These are phyloP conservation scores for Colletotrichum sp. DNA, from an alignment of 2,329 filamentous ascomycete genomes.

Conservation along the genomic window DNA sequence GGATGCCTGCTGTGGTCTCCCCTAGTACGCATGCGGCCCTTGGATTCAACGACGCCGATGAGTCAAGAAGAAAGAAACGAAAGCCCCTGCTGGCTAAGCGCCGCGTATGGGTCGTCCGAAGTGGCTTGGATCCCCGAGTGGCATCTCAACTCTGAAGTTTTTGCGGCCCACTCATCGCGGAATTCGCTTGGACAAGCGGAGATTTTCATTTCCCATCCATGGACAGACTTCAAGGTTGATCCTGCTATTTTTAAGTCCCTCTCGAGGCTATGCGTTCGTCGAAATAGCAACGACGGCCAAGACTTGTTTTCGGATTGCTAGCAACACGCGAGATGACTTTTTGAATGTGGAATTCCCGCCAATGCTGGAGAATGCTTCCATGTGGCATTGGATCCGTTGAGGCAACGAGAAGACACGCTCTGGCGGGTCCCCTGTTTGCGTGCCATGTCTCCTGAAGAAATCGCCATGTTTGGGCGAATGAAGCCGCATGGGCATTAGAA, in stretches of 20 bases:
- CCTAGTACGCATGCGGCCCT: not conserved
- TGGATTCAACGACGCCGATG: not conserved
- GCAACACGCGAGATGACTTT: constrained; percentile 1
- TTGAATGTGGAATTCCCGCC: not conserved
- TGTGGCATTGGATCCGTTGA: not conserved
- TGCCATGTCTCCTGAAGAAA: not conserved
- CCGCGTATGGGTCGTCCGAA: constrained; percentile 8
- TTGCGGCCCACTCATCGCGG: not conserved
- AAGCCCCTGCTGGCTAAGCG: not conserved
- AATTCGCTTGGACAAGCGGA: constrained; percentile 1
- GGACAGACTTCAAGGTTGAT: constrained; percentile 1
- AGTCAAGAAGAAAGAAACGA: not conserved
- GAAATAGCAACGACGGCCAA: constrained; percentile 3
- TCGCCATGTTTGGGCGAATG: not conserved
- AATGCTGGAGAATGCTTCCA: not conserved
- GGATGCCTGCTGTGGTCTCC: not conserved
- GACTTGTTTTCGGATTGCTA: not conserved
- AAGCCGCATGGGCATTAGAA: not conserved
- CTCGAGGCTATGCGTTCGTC: not conserved
- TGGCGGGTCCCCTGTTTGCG: not conserved
- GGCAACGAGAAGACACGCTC: not conserved
- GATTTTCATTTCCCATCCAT: constrained; percentile 13
- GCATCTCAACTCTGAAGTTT: not conserved
- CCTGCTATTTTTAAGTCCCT: constrained; percentile 3
- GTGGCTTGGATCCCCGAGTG: constrained; percentile 9